Conservation (phyloP, 768 basidiomycete species). For the Psilocybe azurescens region DNA sequence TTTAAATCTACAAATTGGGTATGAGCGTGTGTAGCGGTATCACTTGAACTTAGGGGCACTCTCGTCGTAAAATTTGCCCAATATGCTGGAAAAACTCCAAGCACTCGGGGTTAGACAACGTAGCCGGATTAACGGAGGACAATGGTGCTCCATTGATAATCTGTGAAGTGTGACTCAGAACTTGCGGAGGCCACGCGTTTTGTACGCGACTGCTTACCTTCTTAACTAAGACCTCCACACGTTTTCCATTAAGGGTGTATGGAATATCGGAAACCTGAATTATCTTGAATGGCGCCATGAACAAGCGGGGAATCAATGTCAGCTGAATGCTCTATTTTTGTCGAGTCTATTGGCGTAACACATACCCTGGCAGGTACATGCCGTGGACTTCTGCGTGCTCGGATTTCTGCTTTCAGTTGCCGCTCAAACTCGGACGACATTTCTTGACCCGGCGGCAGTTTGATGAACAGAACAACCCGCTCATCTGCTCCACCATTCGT, state of each 20-base stretch:
- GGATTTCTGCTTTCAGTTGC: slow-evolving; percentile 65
- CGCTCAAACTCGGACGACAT: slow-evolving; percentile 58
- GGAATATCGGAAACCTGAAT: slow-evolving; percentile 75
- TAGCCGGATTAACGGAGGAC: slow-evolving; percentile 71
- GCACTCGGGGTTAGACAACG: slow-evolving; percentile 76
- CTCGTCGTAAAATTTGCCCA: slow-evolving; percentile 53
- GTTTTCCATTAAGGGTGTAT: slow-evolving; percentile 82
- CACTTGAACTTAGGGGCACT: slow-evolving; percentile 35
- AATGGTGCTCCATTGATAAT: slow-evolving; percentile 82
- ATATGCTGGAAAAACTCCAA: slow-evolving; percentile 63
- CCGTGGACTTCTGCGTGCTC: slow-evolving; percentile 66
- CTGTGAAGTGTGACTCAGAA: slow-evolving; percentile 38
- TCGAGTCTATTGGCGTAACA: slow-evolving; percentile 11
- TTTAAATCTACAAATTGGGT: slow-evolving; percentile 10
- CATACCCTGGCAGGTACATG: slow-evolving; percentile 79
- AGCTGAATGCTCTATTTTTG: not conserved
- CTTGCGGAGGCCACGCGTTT: slow-evolving; percentile 20
- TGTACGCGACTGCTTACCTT: slow-evolving; percentile 49
- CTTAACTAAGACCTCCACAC: slow-evolving; percentile 80
- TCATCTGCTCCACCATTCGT: slow-evolving; percentile 71
- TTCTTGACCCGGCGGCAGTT: slow-evolving; percentile 53
- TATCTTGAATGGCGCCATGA: slow-evolving; percentile 46
- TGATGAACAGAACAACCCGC: slow-evolving; percentile 77
- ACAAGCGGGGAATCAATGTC: slow-evolving; percentile 14
- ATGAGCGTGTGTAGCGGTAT: slow-evolving; percentile 8